phyloP scores from a whole-genome alignment of 139 green algal species.

The Pleodorina starrii region DNA sequence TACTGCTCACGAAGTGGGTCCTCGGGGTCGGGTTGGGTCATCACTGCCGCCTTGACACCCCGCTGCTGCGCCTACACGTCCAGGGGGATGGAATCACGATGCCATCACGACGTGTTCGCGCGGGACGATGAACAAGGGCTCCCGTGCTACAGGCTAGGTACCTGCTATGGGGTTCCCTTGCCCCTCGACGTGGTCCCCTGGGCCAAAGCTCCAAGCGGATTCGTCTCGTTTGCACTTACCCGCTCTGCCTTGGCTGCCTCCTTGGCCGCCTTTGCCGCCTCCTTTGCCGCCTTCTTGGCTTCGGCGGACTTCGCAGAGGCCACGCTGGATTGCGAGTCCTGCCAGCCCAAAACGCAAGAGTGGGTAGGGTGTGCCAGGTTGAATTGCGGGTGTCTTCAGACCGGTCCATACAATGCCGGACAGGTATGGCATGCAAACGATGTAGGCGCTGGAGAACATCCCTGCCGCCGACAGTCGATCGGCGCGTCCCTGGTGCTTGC shows the following conservation, averaged over 20 bases:
- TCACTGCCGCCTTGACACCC: conserved; percentile 74
- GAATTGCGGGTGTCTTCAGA: no score
- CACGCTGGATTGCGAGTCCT: conserved; percentile 46
- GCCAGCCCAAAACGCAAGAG: background rate
- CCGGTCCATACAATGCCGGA: no score
- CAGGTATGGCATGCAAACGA: background rate
- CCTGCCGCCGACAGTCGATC: background rate
- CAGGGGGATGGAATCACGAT: no score
- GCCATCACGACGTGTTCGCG: no score
- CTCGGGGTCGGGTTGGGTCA: conserved; percentile 79
- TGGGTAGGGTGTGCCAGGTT: no score
- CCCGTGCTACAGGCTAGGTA: no score
- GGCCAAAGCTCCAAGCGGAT: no score
- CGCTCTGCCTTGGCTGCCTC: conserved; percentile 52
- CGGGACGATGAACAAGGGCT: no score
- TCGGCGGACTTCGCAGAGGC: background rate
- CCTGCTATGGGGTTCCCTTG: no score
- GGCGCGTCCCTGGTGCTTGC: background rate
- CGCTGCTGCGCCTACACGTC: conserved; percentile 67
- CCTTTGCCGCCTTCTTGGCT: conserved; percentile 51
- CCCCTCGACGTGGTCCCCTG: no score
- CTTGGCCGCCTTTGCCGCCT: conserved; percentile 56
- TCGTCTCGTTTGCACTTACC: conserved; percentile 9
- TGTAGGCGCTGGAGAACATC: background rate
- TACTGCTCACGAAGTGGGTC: conserved; percentile 94